These are phyloP conservation scores for Thraustochytrium striatum DNA, from an alignment of 352 stramenopile species.

Conservation along the genomic window DNA sequence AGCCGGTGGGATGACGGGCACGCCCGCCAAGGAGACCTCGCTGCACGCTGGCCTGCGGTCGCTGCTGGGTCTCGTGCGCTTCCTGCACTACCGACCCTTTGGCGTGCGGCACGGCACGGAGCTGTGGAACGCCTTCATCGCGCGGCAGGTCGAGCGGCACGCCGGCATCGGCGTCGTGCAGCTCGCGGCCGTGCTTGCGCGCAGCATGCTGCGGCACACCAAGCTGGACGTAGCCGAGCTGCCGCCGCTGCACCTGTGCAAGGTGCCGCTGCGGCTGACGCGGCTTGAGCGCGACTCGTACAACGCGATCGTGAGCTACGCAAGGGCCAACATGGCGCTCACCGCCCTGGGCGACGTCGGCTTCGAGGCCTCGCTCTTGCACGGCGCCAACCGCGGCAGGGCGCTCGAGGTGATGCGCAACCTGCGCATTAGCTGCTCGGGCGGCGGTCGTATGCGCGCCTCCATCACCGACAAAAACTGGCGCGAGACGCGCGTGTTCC, in stretches of 20 bases:
- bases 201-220: slow-evolving; percentile 89
- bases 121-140: slow-evolving; percentile 54
- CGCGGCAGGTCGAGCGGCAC: slow-evolving; percentile 65
- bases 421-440: slow-evolving; percentile 61
- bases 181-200: slow-evolving; percentile 72
- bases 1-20: slow-evolving; percentile 94
- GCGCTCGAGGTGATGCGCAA: slow-evolving; percentile 62
- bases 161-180: slow-evolving; percentile 64
- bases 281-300: slow-evolving; percentile 59
- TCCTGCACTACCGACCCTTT: slow-evolving; percentile 80
- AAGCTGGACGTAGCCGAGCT: slow-evolving; percentile 77
- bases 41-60: slow-evolving; percentile 75
- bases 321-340: slow-evolving; percentile 61
- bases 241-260: slow-evolving; percentile 56
- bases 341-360: slow-evolving; percentile 64
- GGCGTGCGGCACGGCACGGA: slow-evolving; percentile 55
- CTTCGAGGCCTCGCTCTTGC: slow-evolving; percentile 64
- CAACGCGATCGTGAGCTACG: slow-evolving; percentile 64
- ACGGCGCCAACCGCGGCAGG: slow-evolving; percentile 60
- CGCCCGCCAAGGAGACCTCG: slow-evolving; percentile 81
- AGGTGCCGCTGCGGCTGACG: slow-evolving; percentile 57
- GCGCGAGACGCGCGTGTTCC: slow-evolving; percentile 61
- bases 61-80: slow-evolving; percentile 80
- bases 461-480: slow-evolving; percentile 51
- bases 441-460: slow-evolving; percentile 59